These are phyloP conservation scores for Trichocomaceae sp. DNA, from an alignment of 2,329 filamentous ascomycete species.

Conservation along the genomic window DNA sequence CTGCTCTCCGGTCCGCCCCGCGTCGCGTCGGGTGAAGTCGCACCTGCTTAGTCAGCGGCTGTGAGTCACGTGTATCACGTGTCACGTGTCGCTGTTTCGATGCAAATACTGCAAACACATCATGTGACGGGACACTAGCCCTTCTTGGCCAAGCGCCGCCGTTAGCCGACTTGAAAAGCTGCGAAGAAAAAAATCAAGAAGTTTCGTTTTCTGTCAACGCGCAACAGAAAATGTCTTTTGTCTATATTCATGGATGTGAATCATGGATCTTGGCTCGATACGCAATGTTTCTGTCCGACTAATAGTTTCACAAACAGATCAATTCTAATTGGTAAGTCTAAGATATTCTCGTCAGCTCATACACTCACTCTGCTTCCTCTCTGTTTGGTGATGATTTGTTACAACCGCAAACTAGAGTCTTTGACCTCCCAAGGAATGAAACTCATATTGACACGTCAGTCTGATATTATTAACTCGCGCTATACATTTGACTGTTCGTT, in stretches of 20 bases:
- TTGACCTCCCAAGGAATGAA: constrained; percentile 77
- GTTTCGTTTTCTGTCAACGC: not conserved
- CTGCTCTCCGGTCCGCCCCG: constrained; percentile 14
- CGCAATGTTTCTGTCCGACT: not conserved
- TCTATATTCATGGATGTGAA: not conserved
- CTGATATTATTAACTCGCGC: constrained; percentile 51
- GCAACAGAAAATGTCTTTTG: not conserved
- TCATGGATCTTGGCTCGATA: not conserved
- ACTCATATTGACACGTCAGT: constrained; percentile 83
- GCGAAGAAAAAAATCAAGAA: constrained; percentile 7
- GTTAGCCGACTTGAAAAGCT: constrained; percentile 11
- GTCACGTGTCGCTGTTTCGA: too few relatives aligned
- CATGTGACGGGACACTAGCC: constrained; percentile 3
- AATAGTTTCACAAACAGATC: not conserved
- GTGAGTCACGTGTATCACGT: not conserved
- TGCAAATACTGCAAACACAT: constrained; percentile 11
- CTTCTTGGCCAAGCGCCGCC: not conserved
- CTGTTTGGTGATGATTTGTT: constrained; percentile 66
- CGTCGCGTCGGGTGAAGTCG: not conserved
- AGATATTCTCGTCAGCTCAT: constrained; percentile 10
- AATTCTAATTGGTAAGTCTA: constrained; percentile 10
- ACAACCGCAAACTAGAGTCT: constrained; percentile 95
- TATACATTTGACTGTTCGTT: not conserved
- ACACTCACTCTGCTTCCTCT: constrained; percentile 14
- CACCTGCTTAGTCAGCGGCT: not conserved